These are phyloP conservation scores for Candida suzukii DNA, from an alignment of 805 yeast species.

Conservation along the genomic window DNA sequence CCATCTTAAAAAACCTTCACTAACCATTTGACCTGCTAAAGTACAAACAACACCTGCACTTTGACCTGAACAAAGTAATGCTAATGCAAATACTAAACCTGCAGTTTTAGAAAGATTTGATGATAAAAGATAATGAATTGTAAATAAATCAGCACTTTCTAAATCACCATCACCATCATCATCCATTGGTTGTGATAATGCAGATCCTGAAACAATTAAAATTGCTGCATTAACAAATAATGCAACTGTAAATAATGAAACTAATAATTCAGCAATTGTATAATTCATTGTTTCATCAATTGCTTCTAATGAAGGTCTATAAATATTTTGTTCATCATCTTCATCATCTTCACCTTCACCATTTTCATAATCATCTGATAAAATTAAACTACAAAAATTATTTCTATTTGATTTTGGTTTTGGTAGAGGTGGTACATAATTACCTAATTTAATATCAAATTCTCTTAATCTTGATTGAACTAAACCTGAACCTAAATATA, in stretches of 20 bases:
- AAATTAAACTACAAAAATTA: conserved; percentile 29
- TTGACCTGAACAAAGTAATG: conserved; percentile 86
- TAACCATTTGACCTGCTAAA: conserved; percentile 87
- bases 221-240: conserved; percentile 90
- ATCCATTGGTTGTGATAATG: conserved; percentile 40
- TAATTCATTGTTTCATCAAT: conserved; percentile 72
- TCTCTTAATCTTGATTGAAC: conserved; percentile 82
- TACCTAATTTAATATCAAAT: conserved; percentile 64
- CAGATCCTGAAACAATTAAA: conserved; percentile 86
- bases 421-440: conserved; percentile 32
- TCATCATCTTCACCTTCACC: conserved; percentile 10
- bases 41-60: conserved; percentile 95
- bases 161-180: conserved; percentile 49
- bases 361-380: conserved; percentile 22
- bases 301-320: conserved; percentile 74
- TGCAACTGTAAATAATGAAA: conserved; percentile 81
- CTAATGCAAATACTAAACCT: conserved; percentile 82
- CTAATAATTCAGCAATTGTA: conserved; percentile 75
- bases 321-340: conserved; percentile 31
- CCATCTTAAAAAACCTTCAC: conserved; percentile 84
- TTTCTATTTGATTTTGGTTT: conserved; percentile 8
- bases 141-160: conserved; percentile 73
- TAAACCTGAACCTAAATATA: conserved; percentile 82
- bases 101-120: conserved; percentile 76
- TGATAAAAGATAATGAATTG: conserved; percentile 67